A percentile compares a stretch with the other conserved stretches of the same genome.
Conservation (phyloP, 1,284 basidiomycete species). For the Sporisorium exsertum region DNA sequence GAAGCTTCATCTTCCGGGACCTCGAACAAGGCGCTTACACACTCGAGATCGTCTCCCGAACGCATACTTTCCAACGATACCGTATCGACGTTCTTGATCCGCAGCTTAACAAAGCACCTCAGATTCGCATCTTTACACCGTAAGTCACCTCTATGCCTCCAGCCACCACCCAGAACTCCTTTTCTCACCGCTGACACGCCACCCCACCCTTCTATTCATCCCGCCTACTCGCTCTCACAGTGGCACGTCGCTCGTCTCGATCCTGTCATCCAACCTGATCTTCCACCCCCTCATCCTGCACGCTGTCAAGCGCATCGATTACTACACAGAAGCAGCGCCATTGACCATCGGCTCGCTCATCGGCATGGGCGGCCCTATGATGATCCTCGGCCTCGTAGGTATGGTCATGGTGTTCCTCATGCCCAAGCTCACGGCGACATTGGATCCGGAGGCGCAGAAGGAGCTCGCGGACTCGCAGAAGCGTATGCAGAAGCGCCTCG, state of each 20-base stretch:
- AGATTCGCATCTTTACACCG: constrained; percentile 48
- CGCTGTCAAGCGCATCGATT: constrained; percentile 42
- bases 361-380: constrained; percentile 49
- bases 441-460: constrained; percentile 53
- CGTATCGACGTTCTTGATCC: constrained; percentile 43
- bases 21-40: constrained; percentile 49
- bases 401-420: constrained; percentile 47
- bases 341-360: constrained; percentile 40
- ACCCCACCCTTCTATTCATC: no score
- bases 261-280: constrained; percentile 30
- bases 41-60: constrained; percentile 38
- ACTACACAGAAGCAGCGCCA: constrained; percentile 46
- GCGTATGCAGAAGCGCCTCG: constrained; percentile 51
- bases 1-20: constrained; percentile 51
- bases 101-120: constrained; percentile 27
- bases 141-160: no score
- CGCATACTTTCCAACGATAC: constrained; percentile 46
- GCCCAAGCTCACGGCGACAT: constrained; percentile 40
- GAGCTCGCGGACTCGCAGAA: constrained; percentile 48
- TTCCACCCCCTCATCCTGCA: constrained; percentile 48
- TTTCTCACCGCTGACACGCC: neutral
- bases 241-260: constrained; percentile 40
- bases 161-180: no score
- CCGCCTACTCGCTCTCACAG: constrained; percentile 12
- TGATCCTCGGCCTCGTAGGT: constrained; percentile 41